Evolutionary conservation across 2,329 filamentous ascomycete species (phyloP), one percentile per base, ranked within the genome.

Genomic region (Diaporthe vaccinii): DNA sequence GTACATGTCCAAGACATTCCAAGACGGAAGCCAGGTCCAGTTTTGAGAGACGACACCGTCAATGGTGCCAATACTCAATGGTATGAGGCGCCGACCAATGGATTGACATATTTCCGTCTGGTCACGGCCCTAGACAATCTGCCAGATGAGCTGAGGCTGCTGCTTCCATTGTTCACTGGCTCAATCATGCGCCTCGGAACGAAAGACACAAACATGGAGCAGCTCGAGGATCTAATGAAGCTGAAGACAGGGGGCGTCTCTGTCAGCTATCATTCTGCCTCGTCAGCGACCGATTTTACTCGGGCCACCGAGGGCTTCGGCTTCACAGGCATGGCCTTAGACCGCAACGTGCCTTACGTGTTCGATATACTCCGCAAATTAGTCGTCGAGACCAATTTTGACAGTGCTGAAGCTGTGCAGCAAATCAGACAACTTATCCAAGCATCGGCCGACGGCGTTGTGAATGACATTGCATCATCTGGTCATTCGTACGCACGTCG

Each of bases 221-320:
- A 98, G 83, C 90, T 98, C 70, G 97, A 99, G 84, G 97, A 98
- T 81, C 85, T 96, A 73, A 98, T 99, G 83, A 98, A 98, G 84
- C 89, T 98, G 41, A 98, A 97, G 86, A 98, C 97, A 1, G 97
- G 97, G 28, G 97, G 97, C 14, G 91, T 99, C 51, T 94, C 93
- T 3, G 92, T 97, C 22, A 92, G 93, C 1, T 96, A 98, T 79
- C 94, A 97, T 84, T 91, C 93, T n/a, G 92, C 93, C 0, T 91
- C 96, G 0, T 95, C 92, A 3, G 95, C 96, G 0, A 89, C 89
- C 1, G 91, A 96, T 78, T 91, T 94, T 73, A 88, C 90, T 41
- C 87, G 89, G 36, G 93, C 92, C 12, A 92, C 90, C 25, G 97
- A 99, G 84, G 97, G 97, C 0, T 86, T 99, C 36, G 91, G 93